Conservation (phyloP, 345 rosid genomes). For the Linum trigynum region DNA sequence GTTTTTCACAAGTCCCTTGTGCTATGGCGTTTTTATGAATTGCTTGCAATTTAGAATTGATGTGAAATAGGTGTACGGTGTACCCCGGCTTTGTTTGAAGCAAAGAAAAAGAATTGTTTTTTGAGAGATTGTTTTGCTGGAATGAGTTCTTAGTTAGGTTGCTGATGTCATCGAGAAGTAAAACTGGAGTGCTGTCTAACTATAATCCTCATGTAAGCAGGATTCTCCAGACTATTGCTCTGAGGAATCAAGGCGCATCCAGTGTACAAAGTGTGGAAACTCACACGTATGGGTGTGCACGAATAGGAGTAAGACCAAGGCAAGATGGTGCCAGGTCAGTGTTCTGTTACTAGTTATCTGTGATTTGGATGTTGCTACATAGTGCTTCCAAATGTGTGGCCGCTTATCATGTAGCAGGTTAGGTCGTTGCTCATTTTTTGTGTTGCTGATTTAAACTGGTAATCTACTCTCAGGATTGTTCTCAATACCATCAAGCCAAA, state of each 20-base stretch:
- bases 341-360: slow-evolving; percentile 4
- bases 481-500: slow-evolving; percentile 94
- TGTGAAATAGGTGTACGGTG: too few relatives aligned
- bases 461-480: slow-evolving; percentile 59
- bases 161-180: neutral
- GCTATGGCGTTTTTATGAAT: too few relatives aligned
- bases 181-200: neutral
- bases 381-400: slow-evolving; percentile 2
- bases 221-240: slow-evolving; percentile 49
- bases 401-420: neutral
- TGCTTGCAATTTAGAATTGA: too few relatives aligned
- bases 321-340: slow-evolving; percentile 97
- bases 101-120: neutral
- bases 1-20: too few relatives aligned
- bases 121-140: slow-evolving; percentile 4
- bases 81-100: neutral
- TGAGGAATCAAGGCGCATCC: slow-evolving; percentile 94
- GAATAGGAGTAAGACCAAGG: slow-evolving; percentile 66
- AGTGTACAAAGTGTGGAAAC: slow-evolving; percentile 85
- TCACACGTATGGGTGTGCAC: slow-evolving; percentile 98
- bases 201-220: slow-evolving; percentile 28
- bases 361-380: neutral
- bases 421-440: neutral
- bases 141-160: slow-evolving; percentile 1
- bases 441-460: slow-evolving; percentile 12